Base-by-base conservation (phyloP, 345 rosid genomes). In the Hibiscus syriacus region DNA sequence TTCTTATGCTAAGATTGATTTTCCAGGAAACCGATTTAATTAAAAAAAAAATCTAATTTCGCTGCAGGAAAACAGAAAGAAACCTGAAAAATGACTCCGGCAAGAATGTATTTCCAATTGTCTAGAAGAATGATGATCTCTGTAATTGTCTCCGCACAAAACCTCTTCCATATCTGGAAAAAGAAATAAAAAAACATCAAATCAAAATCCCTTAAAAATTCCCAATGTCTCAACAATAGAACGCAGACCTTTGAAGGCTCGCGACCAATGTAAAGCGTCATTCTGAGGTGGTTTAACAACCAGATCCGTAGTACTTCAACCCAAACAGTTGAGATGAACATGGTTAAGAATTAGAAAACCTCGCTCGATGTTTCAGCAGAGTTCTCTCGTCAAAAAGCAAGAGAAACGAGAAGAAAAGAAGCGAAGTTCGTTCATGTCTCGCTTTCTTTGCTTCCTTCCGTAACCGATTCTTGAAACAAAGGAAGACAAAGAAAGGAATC, bases 231-330 rank as follows among this genome's bases (percentile, higher is more conserved):
- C 46, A 62, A 29, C 34, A 23, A 17, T n/a, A 12, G 29, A 9
- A 41, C 20, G 53, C 63, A 63, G n/a, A 20, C 69, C 96, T 90
- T 88, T 2, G 98, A 90, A 86, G 98, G 85, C 82, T 92, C 97
- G 68, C 98, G 97, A 72, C 96, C 86, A 82, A 93, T 87, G 87
- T 90, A 93, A 85, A 86, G 77, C 79, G 88, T 85, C 98, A 93
- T 93, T 69, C 68, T 78, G 41, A 46, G 75, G 72, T 66, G 74
- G 70, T 77, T 72, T 73, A 74, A 79, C 77, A 72, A 81, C 69
- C 72, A 85, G 72, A 85, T 78, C 91, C 91, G 85, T 87, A 80
- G 68, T 81, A 78, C 80, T 80, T 82, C 77, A 81, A 78, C 50
- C 82, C 66, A 79, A 78, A 62, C 64, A 60, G 73, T 75, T 81